phyloP scores from a whole-genome alignment of 768 basidiomycete species.

The Pleurotus salmoneostramineus region DNA sequence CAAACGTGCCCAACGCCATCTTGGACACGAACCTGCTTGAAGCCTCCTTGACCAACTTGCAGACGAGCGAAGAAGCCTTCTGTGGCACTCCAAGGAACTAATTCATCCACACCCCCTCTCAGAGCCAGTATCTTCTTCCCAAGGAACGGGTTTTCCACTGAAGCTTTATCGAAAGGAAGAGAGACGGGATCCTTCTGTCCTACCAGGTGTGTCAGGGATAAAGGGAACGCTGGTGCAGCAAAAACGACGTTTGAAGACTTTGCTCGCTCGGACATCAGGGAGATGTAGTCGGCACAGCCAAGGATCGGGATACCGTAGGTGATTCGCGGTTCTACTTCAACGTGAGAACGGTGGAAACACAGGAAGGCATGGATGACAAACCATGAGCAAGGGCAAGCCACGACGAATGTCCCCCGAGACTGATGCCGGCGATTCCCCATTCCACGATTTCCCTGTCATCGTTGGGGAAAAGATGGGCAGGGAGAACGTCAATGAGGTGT shows the following conservation, averaged over 20 bases:
- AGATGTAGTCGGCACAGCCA: conserved; percentile 68
- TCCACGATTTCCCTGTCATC: conserved; percentile 56
- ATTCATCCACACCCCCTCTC: conserved; percentile 56
- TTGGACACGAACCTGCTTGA: conserved; percentile 52
- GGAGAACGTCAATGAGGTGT: conserved; percentile 77
- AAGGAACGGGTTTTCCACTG: conserved; percentile 50
- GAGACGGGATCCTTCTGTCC: conserved; percentile 38
- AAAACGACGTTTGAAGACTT: conserved; percentile 33
- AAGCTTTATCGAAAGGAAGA: conserved; percentile 34
- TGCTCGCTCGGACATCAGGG: conserved; percentile 58
- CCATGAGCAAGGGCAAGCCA: conserved; percentile 65
- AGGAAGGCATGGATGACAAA: conserved; percentile 10
- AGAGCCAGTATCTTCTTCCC: conserved; percentile 75
- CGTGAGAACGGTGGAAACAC: not conserved
- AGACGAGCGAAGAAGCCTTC: conserved; percentile 52
- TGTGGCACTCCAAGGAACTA: conserved; percentile 66
- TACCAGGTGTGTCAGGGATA: conserved; percentile 46
- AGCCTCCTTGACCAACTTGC: conserved; percentile 47
- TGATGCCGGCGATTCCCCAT: conserved; percentile 75
- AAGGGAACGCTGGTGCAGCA: conserved; percentile 54
- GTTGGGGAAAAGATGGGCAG: conserved; percentile 66
- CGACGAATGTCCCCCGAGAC: conserved; percentile 81
- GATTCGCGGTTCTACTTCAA: conserved; percentile 38
- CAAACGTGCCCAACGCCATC: conserved; percentile 59
- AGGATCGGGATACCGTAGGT: conserved; percentile 48